Evolutionary conservation across 2,329 filamentous ascomycete species (phyloP), one percentile per base, ranked within the genome.

Genomic region (Pseudocercospora ulei): DNA sequence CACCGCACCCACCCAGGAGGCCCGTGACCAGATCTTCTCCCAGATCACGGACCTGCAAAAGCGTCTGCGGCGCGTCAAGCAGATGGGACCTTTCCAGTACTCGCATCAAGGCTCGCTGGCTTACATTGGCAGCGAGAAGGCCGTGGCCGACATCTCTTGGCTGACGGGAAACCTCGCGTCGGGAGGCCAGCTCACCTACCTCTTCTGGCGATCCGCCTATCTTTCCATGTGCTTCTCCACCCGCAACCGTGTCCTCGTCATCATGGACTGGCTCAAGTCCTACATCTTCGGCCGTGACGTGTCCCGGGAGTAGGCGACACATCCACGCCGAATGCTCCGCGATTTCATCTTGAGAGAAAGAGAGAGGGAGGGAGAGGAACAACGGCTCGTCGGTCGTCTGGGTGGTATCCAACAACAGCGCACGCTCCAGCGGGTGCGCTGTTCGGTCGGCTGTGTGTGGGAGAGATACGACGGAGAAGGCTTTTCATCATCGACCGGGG

Each of bases 191-290:
- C 70, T 96, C 66, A 98, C 90, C 40, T 98, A 93, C 69, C 75
- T 95, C 53, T 98, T 98, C 77, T 98, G 90, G 90, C 76, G 87
- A 62, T 92, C 83, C 60, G 90, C 88, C 39, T 98, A 98, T 65
- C 71, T 98, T 63, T 95, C 85, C 73, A 98, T 98, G 90, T 95
- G 88, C 76, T 98, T 98, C 66, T 96, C 87, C 78, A 87, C 84
- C 47, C 85, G 90, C 56, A 98, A 98, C 71, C 80, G 90, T 61
- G 76, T 96, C 54, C 75, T 98, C 35, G 90, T 98, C 55, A 69
- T 84, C 50, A 71, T 94, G 57, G 90, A 98, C 68, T 98, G 90
- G 90, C 64, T 88, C 63, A 98, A 98, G 75, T 86, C 87, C 54
- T 93, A 92, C 71, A 68, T 90, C 44, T 98, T 98, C 59, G 90